Evolutionary conservation across 2,329 filamentous ascomycete species (phyloP), one percentile per base, ranked within the genome.

Genomic region (Calycina marina): DNA sequence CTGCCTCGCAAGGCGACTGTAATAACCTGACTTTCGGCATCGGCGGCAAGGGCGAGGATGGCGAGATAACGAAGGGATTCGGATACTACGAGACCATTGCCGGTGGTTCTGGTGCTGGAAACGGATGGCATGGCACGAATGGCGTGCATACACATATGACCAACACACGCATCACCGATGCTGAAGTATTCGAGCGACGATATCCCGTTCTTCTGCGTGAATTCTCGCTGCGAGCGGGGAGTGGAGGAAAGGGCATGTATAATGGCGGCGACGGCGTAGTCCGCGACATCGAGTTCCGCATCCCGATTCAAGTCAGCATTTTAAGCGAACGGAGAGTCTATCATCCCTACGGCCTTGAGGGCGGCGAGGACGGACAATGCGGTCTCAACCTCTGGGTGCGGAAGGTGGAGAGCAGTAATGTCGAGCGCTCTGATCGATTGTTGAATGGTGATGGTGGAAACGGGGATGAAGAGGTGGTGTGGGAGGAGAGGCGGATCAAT

Each of bases 361-460:
- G 88, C 0, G 88, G 88, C 3, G 77, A 75, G 35, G 78, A 88
- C 39, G 88, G 74, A 0, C 58, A 72, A 44, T 77, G 79, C 31
- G 88, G 88, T 0, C 59, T 86, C 39, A 96, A 96, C 45, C 61
- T 92, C 28, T 96, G 88, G 88, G 75, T 92, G 18, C 64, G 82
- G 5, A 77, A 70, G 39, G 76, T 88, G 32, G 60, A 64, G 43
- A 72, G 71, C 53, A 58, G 58, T 1, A 62, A 62, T 45, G 63
- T 62, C 51, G 62, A 64, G 53, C 53, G 56, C 37, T 58, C 50
- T 60, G 32, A 56, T 53, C 45, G 54, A 36, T 47, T 58, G 39
- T 26, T 47, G 20, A 49, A 48, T 16, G 44, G 40, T 4, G 30
- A 25, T 16, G 47, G 51, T 10, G 50, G 50, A 1, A 45, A 49